These are phyloP conservation scores for Fusarium napiforme DNA, from an alignment of 2,329 filamentous ascomycete species.

Conservation along the genomic window DNA sequence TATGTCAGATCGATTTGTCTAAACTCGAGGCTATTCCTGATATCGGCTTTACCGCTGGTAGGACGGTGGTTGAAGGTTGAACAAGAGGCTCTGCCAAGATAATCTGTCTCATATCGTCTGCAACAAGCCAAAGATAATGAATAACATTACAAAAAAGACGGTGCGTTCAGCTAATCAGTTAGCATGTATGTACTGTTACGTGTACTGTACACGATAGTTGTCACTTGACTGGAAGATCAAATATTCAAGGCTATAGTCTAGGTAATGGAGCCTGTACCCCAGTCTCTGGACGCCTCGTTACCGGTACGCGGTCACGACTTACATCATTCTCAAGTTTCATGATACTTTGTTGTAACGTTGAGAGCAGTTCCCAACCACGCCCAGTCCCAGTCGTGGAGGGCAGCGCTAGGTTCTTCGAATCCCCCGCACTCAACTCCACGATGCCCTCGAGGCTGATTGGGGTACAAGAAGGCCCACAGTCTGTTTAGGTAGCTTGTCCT, in stretches of 20 bases:
- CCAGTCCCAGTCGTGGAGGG: constrained; percentile 24
- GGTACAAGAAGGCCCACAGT: constrained; percentile 13
- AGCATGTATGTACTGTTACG: neutral
- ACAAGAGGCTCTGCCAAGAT: constrained; percentile 12
- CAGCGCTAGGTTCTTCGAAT: constrained; percentile 17
- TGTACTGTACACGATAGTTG: neutral
- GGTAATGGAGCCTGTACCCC: constrained; percentile 1
- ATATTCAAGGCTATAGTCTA: neutral
- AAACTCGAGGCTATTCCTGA: neutral
- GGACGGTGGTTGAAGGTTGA: neutral
- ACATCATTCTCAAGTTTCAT: constrained; percentile 24
- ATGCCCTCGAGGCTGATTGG: constrained; percentile 37
- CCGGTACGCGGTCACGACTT: constrained; percentile 6
- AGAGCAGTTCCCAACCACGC: constrained; percentile 34
- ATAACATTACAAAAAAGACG: neutral
- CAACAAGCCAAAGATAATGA: neutral
- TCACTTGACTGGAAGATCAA: constrained; percentile 2
- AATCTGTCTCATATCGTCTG: neutral
- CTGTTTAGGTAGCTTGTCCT: constrained; percentile 10
- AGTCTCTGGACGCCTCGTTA: neutral
- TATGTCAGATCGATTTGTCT: constrained; percentile 2
- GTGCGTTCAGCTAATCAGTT: neutral
- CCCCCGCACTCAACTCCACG: constrained; percentile 44
- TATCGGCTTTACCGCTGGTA: neutral
- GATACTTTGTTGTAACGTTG: constrained; percentile 31